A percentile compares a stretch with the other conserved stretches of the same genome.
Conservation (phyloP, 768 basidiomycete species). For the Megacollybia marginata region DNA sequence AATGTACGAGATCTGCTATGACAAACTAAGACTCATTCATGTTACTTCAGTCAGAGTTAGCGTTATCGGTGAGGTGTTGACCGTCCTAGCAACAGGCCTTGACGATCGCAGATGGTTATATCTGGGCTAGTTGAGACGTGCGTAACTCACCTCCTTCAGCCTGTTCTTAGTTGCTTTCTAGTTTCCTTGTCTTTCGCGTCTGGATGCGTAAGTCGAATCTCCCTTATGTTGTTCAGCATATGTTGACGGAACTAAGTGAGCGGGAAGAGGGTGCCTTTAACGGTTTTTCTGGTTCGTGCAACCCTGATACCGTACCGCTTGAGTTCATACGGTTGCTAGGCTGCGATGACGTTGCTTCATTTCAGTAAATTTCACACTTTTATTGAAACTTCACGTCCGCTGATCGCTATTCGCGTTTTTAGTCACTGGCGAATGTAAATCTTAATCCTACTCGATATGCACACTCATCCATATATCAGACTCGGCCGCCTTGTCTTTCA, state of each 20-base stretch:
- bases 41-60: constrained; percentile 16
- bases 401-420: neutral
- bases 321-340: constrained; percentile 6
- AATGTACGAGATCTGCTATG: constrained; percentile 13
- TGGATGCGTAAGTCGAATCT: constrained; percentile 17
- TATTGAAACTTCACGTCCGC: neutral
- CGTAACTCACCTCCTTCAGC: constrained; percentile 1
- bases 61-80: constrained; percentile 16
- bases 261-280: constrained; percentile 14
- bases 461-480: constrained; percentile 7
- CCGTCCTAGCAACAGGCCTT: neutral
- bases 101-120: constrained; percentile 19
- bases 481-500: constrained; percentile 20
- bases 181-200: constrained; percentile 24
- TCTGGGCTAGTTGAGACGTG: constrained; percentile 27
- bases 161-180: constrained; percentile 3
- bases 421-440: constrained; percentile 24
- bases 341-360: constrained; percentile 20
- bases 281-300: constrained; percentile 15
- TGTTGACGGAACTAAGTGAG: constrained; percentile 5
- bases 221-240: neutral
- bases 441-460: neutral
- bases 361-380: constrained; percentile 16
- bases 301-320: neutral
- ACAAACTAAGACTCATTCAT: neutral